Evolutionary conservation across 768 basidiomycete species (phyloP), one percentile per base, ranked within the genome.

Genomic region (Tephrocybe rancida): DNA sequence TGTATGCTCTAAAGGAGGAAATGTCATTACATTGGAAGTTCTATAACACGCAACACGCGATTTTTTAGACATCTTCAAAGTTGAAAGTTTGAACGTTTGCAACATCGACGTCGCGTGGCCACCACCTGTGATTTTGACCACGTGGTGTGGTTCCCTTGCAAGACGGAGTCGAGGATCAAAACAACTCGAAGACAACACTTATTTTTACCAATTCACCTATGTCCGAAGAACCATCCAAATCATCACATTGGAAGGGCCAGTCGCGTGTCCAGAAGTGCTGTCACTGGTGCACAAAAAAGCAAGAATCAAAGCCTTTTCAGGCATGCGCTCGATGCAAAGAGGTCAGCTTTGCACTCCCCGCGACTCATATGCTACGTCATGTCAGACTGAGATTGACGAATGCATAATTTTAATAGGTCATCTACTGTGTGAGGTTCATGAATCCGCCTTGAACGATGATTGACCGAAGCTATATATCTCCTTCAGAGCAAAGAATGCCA

Each of bases 231-330:
- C n/a, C 29, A 21, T 44, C 38, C 14, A 54, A 61, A 24, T 52
- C 45, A 27, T 30, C 58, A 19, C 61, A 62, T 29, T 66, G 57
- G 56, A 67, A 67, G 49, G 64, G 64, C 27, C 62, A 64, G 42
- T 68, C 67, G 45, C 61, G 63, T 49, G 63, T 67, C 14, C 55
- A 62, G 11, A 66, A 67, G 44, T 42, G 54, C 19, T 69, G 66
- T 55, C 66, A 67, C 44, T 70, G 64, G 67, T 67, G 66, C 48
- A 50, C 55, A 30, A 67, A 68, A 56, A 63, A 64, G 50, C 61
- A 67, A 50, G 58, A 44, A 19, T 50, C 55, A 45, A 63, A 62
- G 54, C 54, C 59, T n/a, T 67, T 65, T 42, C 60, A 63, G 44
- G 61, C 61, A 11, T 64, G 64, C 60, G 56, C 52, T 18, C 57